Evolutionary conservation across 805 yeast genomes (phyloP).

Genomic region (Metschnikowia vanudenii): DNA sequence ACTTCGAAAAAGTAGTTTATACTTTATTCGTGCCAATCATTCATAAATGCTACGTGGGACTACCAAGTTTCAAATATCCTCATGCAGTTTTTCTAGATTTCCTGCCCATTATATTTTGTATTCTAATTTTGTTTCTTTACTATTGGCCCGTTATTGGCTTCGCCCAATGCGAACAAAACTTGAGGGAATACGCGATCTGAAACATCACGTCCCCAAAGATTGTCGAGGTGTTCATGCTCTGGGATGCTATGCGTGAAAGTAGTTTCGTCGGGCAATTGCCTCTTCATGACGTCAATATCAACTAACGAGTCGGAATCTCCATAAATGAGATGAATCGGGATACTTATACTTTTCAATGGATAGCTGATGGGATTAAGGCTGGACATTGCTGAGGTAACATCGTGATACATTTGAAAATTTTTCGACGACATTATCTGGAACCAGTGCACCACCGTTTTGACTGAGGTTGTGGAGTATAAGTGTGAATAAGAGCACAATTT

Average conservation of each 20-base stretch:
- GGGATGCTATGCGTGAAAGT: constrained; percentile 57
- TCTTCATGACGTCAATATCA: constrained; percentile 74
- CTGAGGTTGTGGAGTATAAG: constrained; percentile 86
- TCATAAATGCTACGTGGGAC: too few species aligned
- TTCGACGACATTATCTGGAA: constrained; percentile 54
- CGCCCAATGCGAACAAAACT: constrained; percentile 23
- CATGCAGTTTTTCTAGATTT: neutral
- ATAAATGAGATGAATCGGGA: constrained; percentile 77
- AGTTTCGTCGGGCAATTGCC: constrained; percentile 56
- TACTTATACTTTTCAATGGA: constrained; percentile 38
- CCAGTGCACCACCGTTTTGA: constrained; percentile 67
- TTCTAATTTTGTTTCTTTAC: neutral
- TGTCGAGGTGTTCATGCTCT: constrained; percentile 85
- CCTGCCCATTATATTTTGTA: neutral
- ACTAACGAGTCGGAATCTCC: constrained; percentile 82
- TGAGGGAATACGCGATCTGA: constrained; percentile 32
- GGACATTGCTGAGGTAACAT: constrained; percentile 27
- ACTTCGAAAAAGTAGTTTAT: too few species aligned
- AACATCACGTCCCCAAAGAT: constrained; percentile 81
- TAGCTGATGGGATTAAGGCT: constrained; percentile 38
- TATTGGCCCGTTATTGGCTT: neutral
- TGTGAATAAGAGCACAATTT: constrained; percentile 82
- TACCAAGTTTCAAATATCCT: too few species aligned
- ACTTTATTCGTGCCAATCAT: too few species aligned
- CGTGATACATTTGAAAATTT: constrained; percentile 85